phyloP scores from a whole-genome alignment of 2,329 filamentous ascomycete species.

The Ascosphaera apis region DNA sequence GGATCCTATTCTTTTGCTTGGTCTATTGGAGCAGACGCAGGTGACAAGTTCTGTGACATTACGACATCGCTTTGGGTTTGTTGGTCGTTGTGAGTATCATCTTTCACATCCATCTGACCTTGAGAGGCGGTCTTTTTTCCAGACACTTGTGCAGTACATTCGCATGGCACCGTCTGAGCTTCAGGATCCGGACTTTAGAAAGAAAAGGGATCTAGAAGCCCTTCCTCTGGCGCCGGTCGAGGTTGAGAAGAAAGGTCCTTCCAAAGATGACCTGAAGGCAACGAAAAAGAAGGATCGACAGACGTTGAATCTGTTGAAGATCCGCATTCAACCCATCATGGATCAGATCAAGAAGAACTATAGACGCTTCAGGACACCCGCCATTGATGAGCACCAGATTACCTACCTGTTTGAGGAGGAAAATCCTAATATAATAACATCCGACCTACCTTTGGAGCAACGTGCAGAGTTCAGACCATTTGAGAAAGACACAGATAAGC shows the following conservation, averaged over 20 bases:
- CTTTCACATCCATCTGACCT: slow-evolving; percentile 41
- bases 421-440: slow-evolving; percentile 42
- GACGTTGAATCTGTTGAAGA: slow-evolving; percentile 66
- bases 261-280: slow-evolving; percentile 57
- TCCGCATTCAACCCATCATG: slow-evolving; percentile 82
- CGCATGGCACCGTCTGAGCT: slow-evolving; percentile 63
- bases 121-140: slow-evolving; percentile 58
- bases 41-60: slow-evolving; percentile 41
- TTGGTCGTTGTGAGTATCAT: slow-evolving; percentile 50
- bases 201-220: slow-evolving; percentile 59
- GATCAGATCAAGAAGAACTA: slow-evolving; percentile 85
- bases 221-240: slow-evolving; percentile 54
- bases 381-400: slow-evolving; percentile 51
- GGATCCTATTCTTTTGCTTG: slow-evolving; percentile 70
- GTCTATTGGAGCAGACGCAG: slow-evolving; percentile 47
- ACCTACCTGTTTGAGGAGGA: slow-evolving; percentile 67
- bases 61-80: slow-evolving; percentile 65
- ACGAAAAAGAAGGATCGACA: slow-evolving; percentile 66
- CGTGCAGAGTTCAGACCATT: slow-evolving; percentile 46
- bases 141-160: slow-evolving; percentile 49
- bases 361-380: slow-evolving; percentile 62
- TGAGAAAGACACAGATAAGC: slow-evolving; percentile 55
- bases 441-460: slow-evolving; percentile 34
- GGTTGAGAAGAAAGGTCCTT: slow-evolving; percentile 34
- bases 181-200: slow-evolving; percentile 64